Percentiles rank a stretch among this genome's conserved stretches.
These are phyloP conservation scores for Aspergillus novoparasiticus DNA, from an alignment of 2,329 filamentous ascomycete species.

Conservation along the genomic window DNA sequence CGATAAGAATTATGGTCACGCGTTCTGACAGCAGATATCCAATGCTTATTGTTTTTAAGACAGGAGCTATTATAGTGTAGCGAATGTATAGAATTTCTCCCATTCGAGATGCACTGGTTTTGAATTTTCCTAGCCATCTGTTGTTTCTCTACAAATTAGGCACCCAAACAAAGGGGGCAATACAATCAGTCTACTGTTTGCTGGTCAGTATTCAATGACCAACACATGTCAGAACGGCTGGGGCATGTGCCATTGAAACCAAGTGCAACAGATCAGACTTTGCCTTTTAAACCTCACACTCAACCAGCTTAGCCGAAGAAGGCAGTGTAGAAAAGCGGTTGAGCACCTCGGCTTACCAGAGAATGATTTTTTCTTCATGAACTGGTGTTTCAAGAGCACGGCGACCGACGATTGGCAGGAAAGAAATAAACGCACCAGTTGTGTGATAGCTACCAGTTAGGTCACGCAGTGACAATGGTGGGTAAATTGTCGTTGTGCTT, in stretches of 20 bases:
- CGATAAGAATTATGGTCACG: neutral
- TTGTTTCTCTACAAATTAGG: neutral
- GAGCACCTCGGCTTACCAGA: conserved; percentile 51
- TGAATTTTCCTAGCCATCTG: neutral
- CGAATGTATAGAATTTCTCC: neutral
- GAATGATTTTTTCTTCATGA: conserved; percentile 44
- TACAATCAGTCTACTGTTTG: neutral
- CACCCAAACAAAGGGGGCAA: neutral
- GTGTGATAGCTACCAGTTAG: neutral
- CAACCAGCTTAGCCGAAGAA: conserved; percentile 37
- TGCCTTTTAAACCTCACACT: conserved; percentile 47
- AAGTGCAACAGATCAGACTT: conserved; percentile 40
- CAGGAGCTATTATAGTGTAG: neutral
- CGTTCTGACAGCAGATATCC: neutral
- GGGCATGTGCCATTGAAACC: neutral
- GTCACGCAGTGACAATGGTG: neutral
- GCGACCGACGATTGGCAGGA: conserved; percentile 1
- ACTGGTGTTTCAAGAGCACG: neutral
- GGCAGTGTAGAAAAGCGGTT: conserved; percentile 37
- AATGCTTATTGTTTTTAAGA: neutral
- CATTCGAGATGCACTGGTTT: neutral
- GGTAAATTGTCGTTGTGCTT: neutral
- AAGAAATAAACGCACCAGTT: conserved; percentile 9
- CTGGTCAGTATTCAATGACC: neutral
- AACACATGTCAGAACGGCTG: neutral